Base-by-base conservation (phyloP, 169 alveolate species). In the Theileria parva region DNA sequence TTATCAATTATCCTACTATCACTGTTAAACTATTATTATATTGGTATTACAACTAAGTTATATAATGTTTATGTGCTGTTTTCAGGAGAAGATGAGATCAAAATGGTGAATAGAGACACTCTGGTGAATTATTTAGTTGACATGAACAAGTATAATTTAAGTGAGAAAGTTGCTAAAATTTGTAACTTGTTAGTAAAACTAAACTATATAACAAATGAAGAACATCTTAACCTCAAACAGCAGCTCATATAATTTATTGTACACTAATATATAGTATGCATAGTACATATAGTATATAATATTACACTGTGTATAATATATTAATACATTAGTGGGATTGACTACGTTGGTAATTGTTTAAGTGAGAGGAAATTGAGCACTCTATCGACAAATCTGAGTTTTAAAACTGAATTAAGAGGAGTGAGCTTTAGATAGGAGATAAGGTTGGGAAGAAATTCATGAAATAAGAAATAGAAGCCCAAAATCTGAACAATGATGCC, bases 381-480 rank as follows among this genome's bases (percentile, higher is more conserved):
- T 44, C 8, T 44, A 44, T 44, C 17, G 17, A 44, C 17, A 13
- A 44, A 44, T 11, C 17, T 1, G 53, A 44, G 12, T 28, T 75
- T 79, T 44, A 84, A 69, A 37, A 84, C 78, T 25, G 59, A 17
- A 64, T 39, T 65, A 53, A 77, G 65, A 15, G 94, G 94, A 21
- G 94, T 86, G 66, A 86, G 86, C 30, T 86, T 76, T 21, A 89
- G 72, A 44, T 84, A 86, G 27, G 81, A 67, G 23, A 89, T 57
- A 17, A 89, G 64, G 53, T 89, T 89, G 9, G 94, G 94, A 30
- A 89, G 28, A 74, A 89, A 89, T 25, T 92, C 88, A 23, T 81
- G 88, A 50, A 89, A 89, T 37, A 89, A 86, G 48, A 61, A 44
- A 79, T 89, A 89, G 50, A 80, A 64, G 8, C 94, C 94, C 25